Evolutionary conservation across 768 basidiomycete species (phyloP), one percentile per base, ranked within the genome.

Genomic region (Psilocybe cubensis): DNA sequence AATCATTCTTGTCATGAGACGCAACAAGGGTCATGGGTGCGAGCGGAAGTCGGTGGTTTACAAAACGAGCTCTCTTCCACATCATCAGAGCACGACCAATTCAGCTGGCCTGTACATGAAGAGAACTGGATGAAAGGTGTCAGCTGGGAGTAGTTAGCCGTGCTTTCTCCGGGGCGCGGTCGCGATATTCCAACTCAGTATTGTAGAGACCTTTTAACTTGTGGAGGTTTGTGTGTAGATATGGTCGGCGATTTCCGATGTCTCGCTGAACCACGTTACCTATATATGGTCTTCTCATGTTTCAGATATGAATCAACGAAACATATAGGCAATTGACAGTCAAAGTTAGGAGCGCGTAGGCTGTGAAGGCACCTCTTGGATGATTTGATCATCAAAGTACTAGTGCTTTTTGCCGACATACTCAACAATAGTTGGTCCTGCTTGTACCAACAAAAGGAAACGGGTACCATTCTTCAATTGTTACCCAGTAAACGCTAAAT

Each of bases 191-290:
- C 44, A 9, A 25, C 23, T n/a, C 5, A 18, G 27, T 28, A 14
- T 48, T 29, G 27, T 48, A 28, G 46, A 35, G 18, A 21, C 42
- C 28, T 20, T 17, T 29, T 17, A 52, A 53, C 27, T 35, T 9
- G n/a, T 44, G 42, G 11, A 23, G 27, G 44, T 18, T 11, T n/a
- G 7, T 12, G n/a, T 46, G 23, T 17, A 29, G 43, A 46, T 44
- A 48, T 46, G 52, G 42, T 48, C 61, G 59, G 56, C 35, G n/a
- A 21, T 29, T 49, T 41, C 52, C 45, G 55, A 38, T 31, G 52
- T 43, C 51, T 57, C 35, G 54, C 49, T 68, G 68, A 74, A 74
- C 71, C 66, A 74, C 71, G 72, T 72, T 72, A 64, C 65, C 73
- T 67, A 71, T 70, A 72, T 68, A 70, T 70, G 73, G 72, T 57